Base-by-base conservation (phyloP, 176 grass and related monocot species). In the Pharus latifolius region DNA sequence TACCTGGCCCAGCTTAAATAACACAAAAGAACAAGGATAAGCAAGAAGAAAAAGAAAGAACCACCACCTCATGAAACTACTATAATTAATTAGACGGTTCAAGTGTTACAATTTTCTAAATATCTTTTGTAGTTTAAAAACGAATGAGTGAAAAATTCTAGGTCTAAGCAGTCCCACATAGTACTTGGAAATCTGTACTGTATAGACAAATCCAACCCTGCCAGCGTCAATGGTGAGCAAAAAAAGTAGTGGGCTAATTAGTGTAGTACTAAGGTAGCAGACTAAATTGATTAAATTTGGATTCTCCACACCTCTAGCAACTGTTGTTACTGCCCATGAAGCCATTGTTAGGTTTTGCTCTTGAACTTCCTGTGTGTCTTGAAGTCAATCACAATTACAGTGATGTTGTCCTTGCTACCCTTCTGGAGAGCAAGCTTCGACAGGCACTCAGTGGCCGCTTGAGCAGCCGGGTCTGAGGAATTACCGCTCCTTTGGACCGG, bases 331-430 rank as follows among this genome's bases (percentile, higher is more conserved):
- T 66, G 60, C 47, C 49, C 49, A 65, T 54, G 32, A 64, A 57
- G 40, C 38, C 57, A 32, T 17, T 40, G 69, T 71, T 66, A 88
- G 7, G 76, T 70, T 63, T 83, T 96, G 84, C 28, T 76, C 70
- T 80, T 91, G 31, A 91, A 83, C 78, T 91, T 96, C 67, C 88
- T 85, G 34, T 96, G 88, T 31, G 82, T 68, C 77, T 91, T 96
- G 34, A 96, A 77, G 76, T 96, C 92, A 28, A 96, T 59, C 47
- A 96, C 88, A 2, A 96, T 27, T 3, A 91, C 72, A 1, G 84
- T 91, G 53, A 96, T 85, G 50, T 96, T 96, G 67, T 96, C 91
- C 56, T 91, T 91, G 68, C 91, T 96, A 55, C 91, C 91, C 67
- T 83, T 91, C 28, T 88, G 91, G 30, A 83, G 56, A 68, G 91